Evolutionary conservation across 2,329 filamentous ascomycete genomes (phyloP).

Genomic region (Lasiodiplodia sp.): DNA sequence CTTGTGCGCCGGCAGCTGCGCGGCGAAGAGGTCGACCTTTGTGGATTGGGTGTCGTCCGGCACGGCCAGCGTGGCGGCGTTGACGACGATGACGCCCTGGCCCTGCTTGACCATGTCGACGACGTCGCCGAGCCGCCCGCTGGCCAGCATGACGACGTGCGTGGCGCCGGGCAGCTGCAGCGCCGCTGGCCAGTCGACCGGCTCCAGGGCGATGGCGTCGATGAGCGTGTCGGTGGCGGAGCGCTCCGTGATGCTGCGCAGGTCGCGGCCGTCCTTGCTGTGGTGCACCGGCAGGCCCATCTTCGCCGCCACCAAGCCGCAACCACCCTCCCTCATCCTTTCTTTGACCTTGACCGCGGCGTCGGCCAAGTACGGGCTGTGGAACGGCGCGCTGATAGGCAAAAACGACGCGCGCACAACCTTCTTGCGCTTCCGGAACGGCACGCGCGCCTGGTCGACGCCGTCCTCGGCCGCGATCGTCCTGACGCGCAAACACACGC

Average conservation of each 20-base stretch:
- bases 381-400: conserved; percentile 52
- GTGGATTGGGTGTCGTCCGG: neutral
- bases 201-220: neutral
- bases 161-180: neutral
- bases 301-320: neutral
- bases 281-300: neutral
- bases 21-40: neutral
- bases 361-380: conserved; percentile 45
- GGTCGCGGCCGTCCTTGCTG: neutral
- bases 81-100: neutral
- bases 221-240: neutral
- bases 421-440: conserved; percentile 42
- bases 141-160: neutral
- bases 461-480: neutral
- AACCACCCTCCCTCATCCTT: too few relatives aligned
- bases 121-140: neutral
- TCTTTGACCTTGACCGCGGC: neutral
- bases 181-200: neutral
- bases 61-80: neutral
- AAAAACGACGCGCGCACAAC: conserved; percentile 43
- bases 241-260: neutral
- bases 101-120: neutral
- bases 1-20: neutral
- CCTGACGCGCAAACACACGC: neutral
- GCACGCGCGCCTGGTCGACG: conserved; percentile 37